Base-by-base conservation (phyloP, 345 rosid species). In the Euphorbia pulcherrima region DNA sequence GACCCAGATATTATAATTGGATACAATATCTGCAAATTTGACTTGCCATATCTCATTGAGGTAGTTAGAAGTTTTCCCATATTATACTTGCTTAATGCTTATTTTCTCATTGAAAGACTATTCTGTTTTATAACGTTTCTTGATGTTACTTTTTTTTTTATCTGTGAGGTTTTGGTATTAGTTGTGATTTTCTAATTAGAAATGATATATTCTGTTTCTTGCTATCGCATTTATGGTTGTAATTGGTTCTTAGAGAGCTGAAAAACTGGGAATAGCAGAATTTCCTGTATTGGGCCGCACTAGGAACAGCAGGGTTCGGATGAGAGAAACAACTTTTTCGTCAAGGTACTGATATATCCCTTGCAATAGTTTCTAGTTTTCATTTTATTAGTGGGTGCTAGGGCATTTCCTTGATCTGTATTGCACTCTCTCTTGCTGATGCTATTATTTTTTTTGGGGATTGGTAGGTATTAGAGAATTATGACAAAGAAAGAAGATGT, bases 1-100 rank as follows among this genome's bases (percentile, higher is more conserved):
- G 99, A 94, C 79, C 99, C 99, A 63, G 99, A 94, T 83, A 80
- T 94, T 77, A 87, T 94, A 68, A 94, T 94, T 80, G 99, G 99
- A 55, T 94, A 90, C 71, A 94, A 94, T 75, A 94, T 94, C 74
- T 94, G 99, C 92, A 94, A 91, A 71, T 94, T 94, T 72, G 99
- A 94, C 81, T 76, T 94, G 82, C 99, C 99, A 24, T 94, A 94
- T 80, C 90, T 94, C 71, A 86, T 94, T 37, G 96, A 94, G 99
- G 99, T 94, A 83, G 73, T 61, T 68, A 57, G 68, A 75, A 67
- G 53, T 75, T 67, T 47, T 50, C 17, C 68, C 21, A 33, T 57
- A 10, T 50, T 39, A 63, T 24, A 28, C 16, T n/a, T 21, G 66
- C 29, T 26, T 23, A 55, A 14, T 21, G 66, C 29, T 26, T 23